Evolutionary conservation across 2,329 filamentous ascomycete genomes (phyloP).

Genomic region (Pleomassaria siparia): DNA sequence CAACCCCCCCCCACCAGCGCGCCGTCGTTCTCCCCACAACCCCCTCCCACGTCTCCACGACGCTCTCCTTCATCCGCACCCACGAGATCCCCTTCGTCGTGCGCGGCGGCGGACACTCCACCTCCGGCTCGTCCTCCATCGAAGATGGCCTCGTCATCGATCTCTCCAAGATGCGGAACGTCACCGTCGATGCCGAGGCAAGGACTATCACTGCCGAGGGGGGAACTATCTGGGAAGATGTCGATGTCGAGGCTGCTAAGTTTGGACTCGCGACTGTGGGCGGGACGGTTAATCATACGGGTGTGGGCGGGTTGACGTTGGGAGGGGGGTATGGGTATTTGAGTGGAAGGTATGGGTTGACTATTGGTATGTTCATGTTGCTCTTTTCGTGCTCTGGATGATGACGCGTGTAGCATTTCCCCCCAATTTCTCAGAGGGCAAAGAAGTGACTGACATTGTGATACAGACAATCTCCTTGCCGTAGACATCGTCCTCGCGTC

Average conservation of each 20-base stretch:
- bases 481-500: conserved; percentile 38
- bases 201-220: conserved; percentile 54
- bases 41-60: conserved; percentile 23
- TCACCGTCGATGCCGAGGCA: conserved; percentile 50
- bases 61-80: conserved; percentile 22
- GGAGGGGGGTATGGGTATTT: conserved; percentile 63
- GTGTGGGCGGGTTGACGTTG: conserved; percentile 58
- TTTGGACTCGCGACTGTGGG: conserved; percentile 61
- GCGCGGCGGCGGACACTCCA: conserved; percentile 59
- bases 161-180: conserved; percentile 53
- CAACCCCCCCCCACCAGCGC: conserved; percentile 11
- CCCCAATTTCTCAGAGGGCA: neutral
- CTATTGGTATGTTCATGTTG: conserved; percentile 52
- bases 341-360: conserved; percentile 56
- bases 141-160: conserved; percentile 59
- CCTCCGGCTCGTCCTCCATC: conserved; percentile 53
- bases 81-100: conserved; percentile 54
- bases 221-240: conserved; percentile 57
- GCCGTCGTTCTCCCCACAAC: conserved; percentile 24
- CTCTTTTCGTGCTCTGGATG: too few relatives aligned
- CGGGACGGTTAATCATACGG: conserved; percentile 64
- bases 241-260: conserved; percentile 54
- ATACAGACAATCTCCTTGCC: conserved; percentile 41
- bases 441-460: neutral
- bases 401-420: neutral